Conservation (phyloP, 176 grass and related monocot species). For the Phoenix dactylifera region DNA sequence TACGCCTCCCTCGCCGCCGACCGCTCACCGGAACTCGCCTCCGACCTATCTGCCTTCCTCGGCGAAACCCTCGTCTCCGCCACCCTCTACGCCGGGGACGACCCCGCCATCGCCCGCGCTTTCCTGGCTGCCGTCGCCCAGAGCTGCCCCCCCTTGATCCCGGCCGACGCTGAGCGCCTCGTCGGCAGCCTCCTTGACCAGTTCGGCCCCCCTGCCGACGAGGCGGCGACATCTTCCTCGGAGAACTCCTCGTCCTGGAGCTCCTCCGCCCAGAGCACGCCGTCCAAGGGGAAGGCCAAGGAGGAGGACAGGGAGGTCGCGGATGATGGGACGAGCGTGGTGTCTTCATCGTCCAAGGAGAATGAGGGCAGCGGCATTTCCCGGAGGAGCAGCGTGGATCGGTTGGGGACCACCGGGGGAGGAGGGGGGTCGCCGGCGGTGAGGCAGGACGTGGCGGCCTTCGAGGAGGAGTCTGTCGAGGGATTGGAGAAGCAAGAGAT, state of each 20-base stretch:
- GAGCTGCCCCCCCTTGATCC: conserved; percentile 42
- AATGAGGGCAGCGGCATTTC: conserved; percentile 5
- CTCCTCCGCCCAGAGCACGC: conserved; percentile 26
- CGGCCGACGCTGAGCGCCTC: conserved; percentile 40
- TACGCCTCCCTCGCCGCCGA: conserved; percentile 35
- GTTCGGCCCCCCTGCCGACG: conserved; percentile 8
- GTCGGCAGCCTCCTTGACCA: conserved; percentile 62
- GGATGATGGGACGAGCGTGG: conserved; percentile 14
- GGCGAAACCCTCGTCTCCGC: conserved; percentile 42
- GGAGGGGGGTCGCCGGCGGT: conserved; percentile 31
- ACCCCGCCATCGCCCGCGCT: conserved; percentile 47
- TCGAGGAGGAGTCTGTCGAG: conserved; percentile 68
- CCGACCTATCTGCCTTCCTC: conserved; percentile 40
- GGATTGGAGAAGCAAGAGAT: conserved; percentile 80
- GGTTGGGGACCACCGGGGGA: conserved; percentile 7
- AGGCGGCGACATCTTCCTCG: neutral
- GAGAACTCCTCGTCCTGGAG: conserved; percentile 22
- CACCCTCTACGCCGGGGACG: conserved; percentile 33
- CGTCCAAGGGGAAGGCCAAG: conserved; percentile 65
- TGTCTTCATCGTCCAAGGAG: conserved; percentile 7
- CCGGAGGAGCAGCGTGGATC: conserved; percentile 10
- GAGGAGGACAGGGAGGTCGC: conserved; percentile 30
- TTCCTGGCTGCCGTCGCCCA: conserved; percentile 58
- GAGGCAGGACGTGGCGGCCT: conserved; percentile 43
- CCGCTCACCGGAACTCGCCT: conserved; percentile 25